A percentile compares a stretch with the other conserved stretches of the same genome.
These are phyloP conservation scores for Gautieria morchelliformis DNA, from an alignment of 768 basidiomycete genomes.

Conservation along the genomic window DNA sequence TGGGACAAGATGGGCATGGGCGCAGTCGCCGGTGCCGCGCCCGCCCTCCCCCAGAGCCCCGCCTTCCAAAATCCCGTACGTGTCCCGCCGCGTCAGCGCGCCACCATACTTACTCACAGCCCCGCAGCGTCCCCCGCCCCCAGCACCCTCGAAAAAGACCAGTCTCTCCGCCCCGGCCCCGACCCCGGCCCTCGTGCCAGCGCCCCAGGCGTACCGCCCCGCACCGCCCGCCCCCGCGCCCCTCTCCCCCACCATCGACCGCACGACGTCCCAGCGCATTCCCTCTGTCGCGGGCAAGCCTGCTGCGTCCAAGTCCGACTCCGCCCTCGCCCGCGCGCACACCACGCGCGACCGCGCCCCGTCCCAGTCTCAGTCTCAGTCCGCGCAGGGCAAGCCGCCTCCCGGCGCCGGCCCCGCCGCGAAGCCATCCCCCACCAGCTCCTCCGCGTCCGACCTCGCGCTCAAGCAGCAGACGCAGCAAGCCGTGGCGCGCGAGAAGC, in stretches of 20 bases:
- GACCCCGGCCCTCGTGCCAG: too few relatives aligned
- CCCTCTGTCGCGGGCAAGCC: conserved; percentile 28
- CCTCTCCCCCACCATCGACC: conserved; percentile 67
- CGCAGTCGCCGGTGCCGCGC: conserved; percentile 3
- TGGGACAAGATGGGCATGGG: conserved; percentile 58
- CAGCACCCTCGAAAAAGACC: conserved; percentile 18
- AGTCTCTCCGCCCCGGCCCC: conserved; percentile 22
- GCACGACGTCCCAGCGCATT: conserved; percentile 78
- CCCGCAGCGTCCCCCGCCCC: conserved; percentile 27
- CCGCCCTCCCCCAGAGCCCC: conserved; percentile 21
- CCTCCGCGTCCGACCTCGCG: conserved; percentile 48
- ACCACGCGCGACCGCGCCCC: background rate
- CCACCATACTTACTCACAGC: conserved; percentile 6
- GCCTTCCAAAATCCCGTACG: conserved; percentile 49
- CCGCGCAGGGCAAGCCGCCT: conserved; percentile 11
- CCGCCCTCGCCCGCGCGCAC: background rate
- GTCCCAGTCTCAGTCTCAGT: too few relatives aligned
- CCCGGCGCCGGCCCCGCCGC: conserved; percentile 20
- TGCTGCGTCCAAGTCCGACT: conserved; percentile 59
- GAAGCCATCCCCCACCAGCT: conserved; percentile 51
- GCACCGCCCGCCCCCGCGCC: conserved; percentile 67
- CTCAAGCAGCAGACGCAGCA: conserved; percentile 38
- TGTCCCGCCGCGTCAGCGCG: conserved; percentile 12
- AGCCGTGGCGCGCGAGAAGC: background rate
- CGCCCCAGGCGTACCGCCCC: conserved; percentile 26